Conservation (phyloP, 768 basidiomycete species). For the Candolleomyces aberdarensis region DNA sequence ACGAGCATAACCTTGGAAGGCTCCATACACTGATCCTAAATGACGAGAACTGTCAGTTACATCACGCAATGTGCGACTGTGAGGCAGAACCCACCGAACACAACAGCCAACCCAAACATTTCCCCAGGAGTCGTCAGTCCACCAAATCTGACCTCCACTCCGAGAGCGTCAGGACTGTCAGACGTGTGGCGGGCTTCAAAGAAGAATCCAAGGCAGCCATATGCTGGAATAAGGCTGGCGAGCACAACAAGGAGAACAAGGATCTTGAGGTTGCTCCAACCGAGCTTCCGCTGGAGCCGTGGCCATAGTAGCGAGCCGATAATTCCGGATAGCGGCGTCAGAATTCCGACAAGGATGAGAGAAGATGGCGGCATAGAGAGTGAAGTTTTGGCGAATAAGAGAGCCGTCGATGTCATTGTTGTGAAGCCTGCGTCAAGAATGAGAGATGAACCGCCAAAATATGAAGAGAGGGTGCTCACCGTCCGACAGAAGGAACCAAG, state of each 20-base stretch:
- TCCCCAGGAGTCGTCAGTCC: constrained; percentile 78
- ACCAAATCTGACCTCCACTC: constrained; percentile 44
- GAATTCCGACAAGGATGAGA: constrained; percentile 74
- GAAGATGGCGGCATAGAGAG: constrained; percentile 77
- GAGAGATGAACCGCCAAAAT: neutral
- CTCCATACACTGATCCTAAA: constrained; percentile 72
- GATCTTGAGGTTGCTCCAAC: constrained; percentile 65
- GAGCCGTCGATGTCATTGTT: constrained; percentile 87
- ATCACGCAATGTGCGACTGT: neutral
- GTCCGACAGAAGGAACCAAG: constrained; percentile 94
- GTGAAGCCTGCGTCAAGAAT: constrained; percentile 62
- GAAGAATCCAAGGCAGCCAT: constrained; percentile 82
- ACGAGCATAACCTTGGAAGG: constrained; percentile 88
- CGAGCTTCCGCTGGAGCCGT: constrained; percentile 56
- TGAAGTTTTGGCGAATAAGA: constrained; percentile 89
- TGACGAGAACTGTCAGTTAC: neutral
- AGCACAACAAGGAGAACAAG: constrained; percentile 65
- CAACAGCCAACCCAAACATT: constrained; percentile 81
- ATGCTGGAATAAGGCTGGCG: constrained; percentile 68
- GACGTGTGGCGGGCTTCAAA: constrained; percentile 35
- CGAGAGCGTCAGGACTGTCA: neutral
- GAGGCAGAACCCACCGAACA: constrained; percentile 59
- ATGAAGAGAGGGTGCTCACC: constrained; percentile 45
- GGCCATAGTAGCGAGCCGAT: constrained; percentile 85
- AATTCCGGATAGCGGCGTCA: constrained; percentile 79